Percentiles rank a stretch among this genome's conserved stretches.
phyloP scores from a whole-genome alignment of 176 grass and related monocot genomes.

The Oryza glaberrima region DNA sequence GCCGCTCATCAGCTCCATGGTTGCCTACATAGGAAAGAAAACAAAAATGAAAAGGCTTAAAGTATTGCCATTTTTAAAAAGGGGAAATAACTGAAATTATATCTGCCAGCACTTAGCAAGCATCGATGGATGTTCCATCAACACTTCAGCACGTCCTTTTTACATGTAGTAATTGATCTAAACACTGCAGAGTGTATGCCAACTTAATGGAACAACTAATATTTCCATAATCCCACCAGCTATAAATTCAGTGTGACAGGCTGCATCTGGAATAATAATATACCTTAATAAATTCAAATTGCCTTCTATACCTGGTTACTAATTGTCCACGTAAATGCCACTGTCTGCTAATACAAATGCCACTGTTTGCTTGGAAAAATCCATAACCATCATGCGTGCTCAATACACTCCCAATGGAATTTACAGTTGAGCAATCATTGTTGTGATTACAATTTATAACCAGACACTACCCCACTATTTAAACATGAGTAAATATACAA shows the following conservation, averaged over 20 bases:
- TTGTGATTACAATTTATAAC: not conserved
- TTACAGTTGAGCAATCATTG: not conserved
- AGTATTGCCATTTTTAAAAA: not conserved
- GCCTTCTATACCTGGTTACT: not conserved
- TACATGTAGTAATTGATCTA: not conserved
- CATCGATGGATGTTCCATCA: not conserved
- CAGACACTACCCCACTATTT: not conserved
- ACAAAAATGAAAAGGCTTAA: not conserved
- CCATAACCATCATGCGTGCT: not conserved
- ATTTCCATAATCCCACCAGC: not conserved
- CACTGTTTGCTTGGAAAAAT: conserved; percentile 4
- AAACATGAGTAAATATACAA: not conserved
- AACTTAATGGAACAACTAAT: not conserved
- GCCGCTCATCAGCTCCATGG: conserved; percentile 41
- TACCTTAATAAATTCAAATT: not conserved
- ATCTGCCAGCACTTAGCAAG: not conserved
- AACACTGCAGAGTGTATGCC: not conserved
- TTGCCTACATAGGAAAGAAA: conserved; percentile 28
- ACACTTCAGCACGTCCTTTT: not conserved
- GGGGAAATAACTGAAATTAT: not conserved
- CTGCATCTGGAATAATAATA: not conserved
- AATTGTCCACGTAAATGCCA: not conserved
- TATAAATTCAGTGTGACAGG: not conserved
- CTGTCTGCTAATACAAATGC: not conserved
- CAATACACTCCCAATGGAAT: not conserved